These are phyloP conservation scores for Periconia sp. DNA, from an alignment of 2,329 filamentous ascomycete genomes.

Conservation along the genomic window DNA sequence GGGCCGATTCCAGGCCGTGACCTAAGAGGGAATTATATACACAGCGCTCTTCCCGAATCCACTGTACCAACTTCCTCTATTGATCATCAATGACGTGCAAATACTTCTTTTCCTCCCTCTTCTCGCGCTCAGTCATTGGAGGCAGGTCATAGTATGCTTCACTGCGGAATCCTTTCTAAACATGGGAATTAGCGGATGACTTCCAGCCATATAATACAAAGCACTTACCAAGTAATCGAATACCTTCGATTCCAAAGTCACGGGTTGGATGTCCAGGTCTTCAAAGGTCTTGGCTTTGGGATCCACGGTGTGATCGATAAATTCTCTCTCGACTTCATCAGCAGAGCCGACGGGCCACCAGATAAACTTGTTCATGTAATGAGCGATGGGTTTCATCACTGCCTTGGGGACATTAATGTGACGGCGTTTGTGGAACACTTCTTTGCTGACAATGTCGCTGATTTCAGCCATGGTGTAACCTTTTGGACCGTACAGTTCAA, in stretches of 20 bases:
- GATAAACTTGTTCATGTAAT: slow-evolving; percentile 74
- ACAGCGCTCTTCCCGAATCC: slow-evolving; percentile 13
- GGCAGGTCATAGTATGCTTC: slow-evolving; percentile 89
- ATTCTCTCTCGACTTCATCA: slow-evolving; percentile 89
- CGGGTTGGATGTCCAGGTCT: slow-evolving; percentile 87
- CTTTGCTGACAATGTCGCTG: slow-evolving; percentile 81
- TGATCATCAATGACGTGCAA: slow-evolving; percentile 69
- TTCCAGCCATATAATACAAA: not conserved
- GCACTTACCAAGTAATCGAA: slow-evolving; percentile 87
- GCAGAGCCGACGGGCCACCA: slow-evolving; percentile 87
- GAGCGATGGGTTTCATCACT: slow-evolving; percentile 73
- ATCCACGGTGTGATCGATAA: slow-evolving; percentile 91
- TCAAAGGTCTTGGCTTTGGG: slow-evolving; percentile 91
- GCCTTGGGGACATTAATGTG: slow-evolving; percentile 89
- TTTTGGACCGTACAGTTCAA: slow-evolving; percentile 90
- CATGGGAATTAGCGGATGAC: slow-evolving; percentile 14
- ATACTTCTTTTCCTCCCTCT: slow-evolving; percentile 93
- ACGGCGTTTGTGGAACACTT: slow-evolving; percentile 86
- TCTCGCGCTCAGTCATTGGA: slow-evolving; percentile 92
- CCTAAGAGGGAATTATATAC: slow-evolving; percentile 30
- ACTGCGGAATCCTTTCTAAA: slow-evolving; percentile 85
- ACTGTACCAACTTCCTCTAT: slow-evolving; percentile 18
- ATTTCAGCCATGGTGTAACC: slow-evolving; percentile 90
- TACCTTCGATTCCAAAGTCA: slow-evolving; percentile 81
- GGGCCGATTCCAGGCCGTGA: slow-evolving; percentile 15